Evolutionary conservation across 1,284 basidiomycete species (phyloP).

Genomic region (Trichosporon sp.): DNA sequence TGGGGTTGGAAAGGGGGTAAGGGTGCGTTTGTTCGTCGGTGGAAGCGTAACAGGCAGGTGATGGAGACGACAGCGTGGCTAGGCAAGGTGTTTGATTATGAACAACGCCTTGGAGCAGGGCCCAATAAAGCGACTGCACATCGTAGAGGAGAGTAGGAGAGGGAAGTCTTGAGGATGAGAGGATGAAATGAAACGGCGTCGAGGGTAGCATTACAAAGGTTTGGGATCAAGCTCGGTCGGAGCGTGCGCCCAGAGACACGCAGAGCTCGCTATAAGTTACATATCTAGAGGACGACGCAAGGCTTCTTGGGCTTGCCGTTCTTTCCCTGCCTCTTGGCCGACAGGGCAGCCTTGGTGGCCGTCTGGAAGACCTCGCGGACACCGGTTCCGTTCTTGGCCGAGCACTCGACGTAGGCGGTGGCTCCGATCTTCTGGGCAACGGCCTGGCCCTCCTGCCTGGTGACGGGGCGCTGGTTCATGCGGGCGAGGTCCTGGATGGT

Average conservation of each 20-base stretch:
- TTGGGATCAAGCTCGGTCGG: background rate
- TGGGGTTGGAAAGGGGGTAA: background rate
- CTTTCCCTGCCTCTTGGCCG: slow-evolving; percentile 58
- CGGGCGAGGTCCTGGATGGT: slow-evolving; percentile 78
- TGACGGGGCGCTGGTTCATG: slow-evolving; percentile 78
- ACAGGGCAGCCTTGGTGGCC: slow-evolving; percentile 77
- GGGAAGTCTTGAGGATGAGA: slow-evolving; percentile 8
- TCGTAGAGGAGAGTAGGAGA: slow-evolving; percentile 9
- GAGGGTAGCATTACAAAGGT: slow-evolving; percentile 35
- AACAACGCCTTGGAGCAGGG: background rate
- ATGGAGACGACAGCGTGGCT: background rate
- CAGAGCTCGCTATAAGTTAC: slow-evolving; percentile 19
- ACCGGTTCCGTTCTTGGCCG: slow-evolving; percentile 83
- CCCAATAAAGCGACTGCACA: slow-evolving; percentile 19
- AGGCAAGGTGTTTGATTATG: background rate
- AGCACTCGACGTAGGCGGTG: slow-evolving; percentile 86
- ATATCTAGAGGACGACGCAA: slow-evolving; percentile 62
- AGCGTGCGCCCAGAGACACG: slow-evolving; percentile 8
- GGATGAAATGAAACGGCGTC: slow-evolving; percentile 19
- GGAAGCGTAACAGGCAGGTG: slow-evolving; percentile 16
- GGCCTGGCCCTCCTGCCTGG: slow-evolving; percentile 72
- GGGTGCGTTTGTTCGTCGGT: slow-evolving; percentile 18
- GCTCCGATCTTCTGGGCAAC: slow-evolving; percentile 87
- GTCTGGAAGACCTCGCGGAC: slow-evolving; percentile 91
- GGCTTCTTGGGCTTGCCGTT: slow-evolving; percentile 38